These are phyloP conservation scores for Veloporphyrellus conicus DNA, from an alignment of 1,284 basidiomycete genomes.

Conservation along the genomic window DNA sequence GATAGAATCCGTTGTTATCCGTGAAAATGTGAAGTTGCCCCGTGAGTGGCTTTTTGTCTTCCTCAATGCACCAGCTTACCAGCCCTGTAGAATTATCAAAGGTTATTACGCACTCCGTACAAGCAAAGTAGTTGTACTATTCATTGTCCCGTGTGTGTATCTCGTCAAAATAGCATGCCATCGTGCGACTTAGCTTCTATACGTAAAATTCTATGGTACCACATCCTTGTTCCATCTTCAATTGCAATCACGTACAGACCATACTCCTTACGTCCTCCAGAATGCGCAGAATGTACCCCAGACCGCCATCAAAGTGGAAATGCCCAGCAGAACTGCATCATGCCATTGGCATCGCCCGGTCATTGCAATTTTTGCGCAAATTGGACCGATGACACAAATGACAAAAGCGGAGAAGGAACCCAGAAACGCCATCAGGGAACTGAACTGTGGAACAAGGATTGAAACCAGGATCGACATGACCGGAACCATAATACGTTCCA, in stretches of 20 bases:
- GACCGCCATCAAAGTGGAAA: conserved; percentile 62
- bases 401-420: conserved; percentile 85
- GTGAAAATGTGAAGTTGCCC: conserved; percentile 83
- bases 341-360: conserved; percentile 44
- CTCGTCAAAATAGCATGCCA: conserved; percentile 3
- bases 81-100: conserved; percentile 69
- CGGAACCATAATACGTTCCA: conserved; percentile 62
- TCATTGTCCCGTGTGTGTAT: not conserved
- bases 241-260: not conserved
- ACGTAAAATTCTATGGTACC: not conserved
- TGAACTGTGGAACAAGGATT: conserved; percentile 81
- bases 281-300: conserved; percentile 79
- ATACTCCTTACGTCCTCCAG: conserved; percentile 29
- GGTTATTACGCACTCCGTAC: conserved; percentile 70
- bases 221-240: not conserved
- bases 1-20: conserved; percentile 89
- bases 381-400: conserved; percentile 78
- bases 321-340: conserved; percentile 56
- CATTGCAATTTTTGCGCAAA: conserved; percentile 60
- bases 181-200: not conserved
- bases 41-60: conserved; percentile 53
- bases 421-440: conserved; percentile 85
- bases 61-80: conserved; percentile 1
- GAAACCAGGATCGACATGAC: conserved; percentile 64
- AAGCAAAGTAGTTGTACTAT: conserved; percentile 32